Base-by-base conservation (phyloP, 257 asterid species). In the Catharanthus roseus region DNA sequence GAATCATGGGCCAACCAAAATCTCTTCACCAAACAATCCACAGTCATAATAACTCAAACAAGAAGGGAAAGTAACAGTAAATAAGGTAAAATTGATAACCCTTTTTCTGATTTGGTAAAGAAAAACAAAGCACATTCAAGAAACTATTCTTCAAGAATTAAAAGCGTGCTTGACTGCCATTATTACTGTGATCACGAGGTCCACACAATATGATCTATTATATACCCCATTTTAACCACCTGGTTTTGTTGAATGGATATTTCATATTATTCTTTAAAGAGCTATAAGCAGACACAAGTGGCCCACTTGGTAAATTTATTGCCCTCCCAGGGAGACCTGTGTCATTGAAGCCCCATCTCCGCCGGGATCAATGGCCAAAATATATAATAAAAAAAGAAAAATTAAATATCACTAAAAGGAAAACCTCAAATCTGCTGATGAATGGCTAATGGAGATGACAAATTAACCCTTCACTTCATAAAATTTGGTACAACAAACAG, bases 311-410 rank as follows among this genome's bases (percentile, higher is more conserved):
- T 24, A 55, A 79, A 72, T 39, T 71, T 58, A 51, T 78, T 54
- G 41, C 72, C 71, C 79, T 65, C 31, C 68, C 70, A 65, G 28
- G 86, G 85, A 79, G 71, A 81, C 57, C 82, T 79, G 72, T 31
- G 85, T 33, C 74, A 81, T 60, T 23, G 58, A 68, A 47, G 57
- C 85, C 26, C 77, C 87, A 75, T 78, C 74, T 60, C 67, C 36
- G 85, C 85, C 87, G 85, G 79, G 81, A 85, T 85, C 81, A 55
- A 49, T 71, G 89, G 87, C 41, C 80, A 61, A 56, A 53, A 60
- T 39, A 36, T 36, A 50, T 9, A 79, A 62, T 67, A 28, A 23
- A n/a, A 10, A 3, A 38, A 8, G 21, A 44, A 33, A 62, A 11
- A 0, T 42, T 42, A 38, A 47, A 47, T 49, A 49, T 19, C 18